Percentiles rank a stretch among this genome's conserved stretches.
These are phyloP conservation scores for Trichophyton schoenleinii DNA, from an alignment of 2,329 filamentous ascomycete genomes.

Conservation along the genomic window DNA sequence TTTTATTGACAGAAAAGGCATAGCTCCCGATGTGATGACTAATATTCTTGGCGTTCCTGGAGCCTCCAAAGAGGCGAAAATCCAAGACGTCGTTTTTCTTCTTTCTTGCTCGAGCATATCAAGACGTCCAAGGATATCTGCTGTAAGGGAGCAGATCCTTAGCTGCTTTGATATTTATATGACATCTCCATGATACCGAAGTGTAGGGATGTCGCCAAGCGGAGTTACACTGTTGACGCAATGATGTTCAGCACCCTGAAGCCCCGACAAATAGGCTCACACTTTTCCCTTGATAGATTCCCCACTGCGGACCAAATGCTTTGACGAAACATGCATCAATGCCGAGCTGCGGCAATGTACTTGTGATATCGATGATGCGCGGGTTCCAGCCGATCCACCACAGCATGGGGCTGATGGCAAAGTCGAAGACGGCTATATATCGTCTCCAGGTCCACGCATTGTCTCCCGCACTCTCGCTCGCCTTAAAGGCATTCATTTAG, in stretches of 20 bases:
- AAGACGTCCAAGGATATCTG: too few relatives aligned
- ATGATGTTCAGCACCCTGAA: too few relatives aligned
- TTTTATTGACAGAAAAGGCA: background rate
- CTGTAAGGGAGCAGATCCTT: too few relatives aligned
- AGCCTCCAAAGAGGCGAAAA: too few relatives aligned
- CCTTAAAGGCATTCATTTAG: too few relatives aligned
- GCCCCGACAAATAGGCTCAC: background rate
- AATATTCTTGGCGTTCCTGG: background rate
- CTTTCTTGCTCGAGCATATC: too few relatives aligned
- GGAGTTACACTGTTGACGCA: too few relatives aligned
- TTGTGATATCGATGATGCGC: background rate
- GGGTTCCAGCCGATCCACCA: background rate
- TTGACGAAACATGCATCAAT: background rate
- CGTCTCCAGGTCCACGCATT: background rate
- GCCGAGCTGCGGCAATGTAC: background rate
- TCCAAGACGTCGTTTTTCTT: too few relatives aligned
- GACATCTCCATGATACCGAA: too few relatives aligned
- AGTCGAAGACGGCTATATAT: background rate
- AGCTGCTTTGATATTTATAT: too few relatives aligned
- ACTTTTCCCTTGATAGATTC: background rate
- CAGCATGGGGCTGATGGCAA: background rate
- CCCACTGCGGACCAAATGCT: background rate
- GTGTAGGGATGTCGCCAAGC: too few relatives aligned
- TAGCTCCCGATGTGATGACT: background rate
- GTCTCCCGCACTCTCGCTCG: too few relatives aligned